Evolutionary conservation across 768 basidiomycete genomes (phyloP).

Genomic region (Leccinum barrowsii): DNA sequence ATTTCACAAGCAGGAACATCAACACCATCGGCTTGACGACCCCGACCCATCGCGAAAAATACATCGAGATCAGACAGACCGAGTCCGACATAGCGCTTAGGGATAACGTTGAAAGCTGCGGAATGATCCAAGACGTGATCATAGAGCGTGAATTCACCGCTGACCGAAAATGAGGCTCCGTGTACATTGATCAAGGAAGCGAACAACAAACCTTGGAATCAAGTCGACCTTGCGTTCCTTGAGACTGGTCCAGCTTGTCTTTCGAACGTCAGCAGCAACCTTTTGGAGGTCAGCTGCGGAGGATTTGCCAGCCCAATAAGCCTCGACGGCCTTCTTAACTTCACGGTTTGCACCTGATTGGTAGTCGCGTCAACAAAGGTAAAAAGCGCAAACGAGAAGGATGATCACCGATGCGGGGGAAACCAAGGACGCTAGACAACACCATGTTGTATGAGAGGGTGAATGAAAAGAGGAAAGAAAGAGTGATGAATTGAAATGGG

Average conservation of each 20-base stretch:
- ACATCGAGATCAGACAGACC: conserved; percentile 87
- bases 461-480: conserved; percentile 14
- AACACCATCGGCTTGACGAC: conserved; percentile 89
- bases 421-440: conserved; percentile 81
- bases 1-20: conserved; percentile 98
- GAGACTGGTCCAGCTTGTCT: conserved; percentile 82
- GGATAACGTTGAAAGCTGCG: conserved; percentile 93
- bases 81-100: conserved; percentile 86
- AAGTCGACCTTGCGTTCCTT: conserved; percentile 84
- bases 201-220: conserved; percentile 73
- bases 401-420: conserved; percentile 72
- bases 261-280: conserved; percentile 82
- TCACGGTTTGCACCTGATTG: conserved; percentile 83
- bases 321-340: conserved; percentile 96
- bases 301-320: conserved; percentile 95
- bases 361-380: conserved; percentile 1
- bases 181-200: conserved; percentile 2
- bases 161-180: conserved; percentile 34
- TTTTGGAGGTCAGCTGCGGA: conserved; percentile 85
- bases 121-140: conserved; percentile 99
- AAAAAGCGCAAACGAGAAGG: neutral
- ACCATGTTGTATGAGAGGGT: conserved; percentile 51
- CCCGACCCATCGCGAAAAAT: conserved; percentile 99
- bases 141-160: conserved; percentile 98
- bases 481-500: conserved; percentile 8